Evolutionary conservation across 495 filamentous ascomycete species (phyloP).

Genomic region (Parmelia sp.): DNA sequence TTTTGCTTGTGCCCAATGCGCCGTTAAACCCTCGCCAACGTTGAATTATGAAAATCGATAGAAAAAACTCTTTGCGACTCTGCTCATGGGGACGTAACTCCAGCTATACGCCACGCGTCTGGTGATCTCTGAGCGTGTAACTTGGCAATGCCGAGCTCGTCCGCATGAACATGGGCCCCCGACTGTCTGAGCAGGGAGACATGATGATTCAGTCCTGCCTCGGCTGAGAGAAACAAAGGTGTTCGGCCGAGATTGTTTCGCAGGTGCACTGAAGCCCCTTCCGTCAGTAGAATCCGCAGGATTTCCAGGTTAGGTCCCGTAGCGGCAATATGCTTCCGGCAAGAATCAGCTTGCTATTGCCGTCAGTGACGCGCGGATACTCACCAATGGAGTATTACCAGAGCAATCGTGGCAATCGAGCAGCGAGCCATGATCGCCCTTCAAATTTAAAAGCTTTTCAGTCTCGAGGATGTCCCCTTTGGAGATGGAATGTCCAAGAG

Average conservation of each 20-base stretch:
- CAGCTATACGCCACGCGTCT: neutral
- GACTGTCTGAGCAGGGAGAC: slow-evolving; percentile 60
- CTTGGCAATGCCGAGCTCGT: slow-evolving; percentile 49
- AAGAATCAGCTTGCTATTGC: slow-evolving; percentile 3
- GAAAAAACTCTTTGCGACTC: too few relatives aligned
- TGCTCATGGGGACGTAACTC: neutral
- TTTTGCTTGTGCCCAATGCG: neutral
- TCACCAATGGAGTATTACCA: slow-evolving; percentile 77
- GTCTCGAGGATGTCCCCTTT: slow-evolving; percentile 62
- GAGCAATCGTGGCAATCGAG: slow-evolving; percentile 78
- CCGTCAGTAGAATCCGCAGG: slow-evolving; percentile 61
- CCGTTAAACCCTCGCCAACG: neutral
- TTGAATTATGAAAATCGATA: neutral
- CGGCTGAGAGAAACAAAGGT: slow-evolving; percentile 70
- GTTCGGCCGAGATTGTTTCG: slow-evolving; percentile 77
- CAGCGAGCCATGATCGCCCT: slow-evolving; percentile 57
- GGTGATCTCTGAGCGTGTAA: slow-evolving; percentile 34
- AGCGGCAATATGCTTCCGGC: slow-evolving; percentile 57
- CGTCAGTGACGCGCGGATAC: slow-evolving; percentile 21
- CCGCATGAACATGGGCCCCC: slow-evolving; percentile 64
- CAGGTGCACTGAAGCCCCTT: slow-evolving; percentile 80
- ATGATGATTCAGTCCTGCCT: slow-evolving; percentile 54
- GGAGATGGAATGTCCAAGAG: slow-evolving; percentile 74
- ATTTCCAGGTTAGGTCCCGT: slow-evolving; percentile 54
- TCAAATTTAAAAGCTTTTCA: slow-evolving; percentile 59